Conservation (phyloP, 2,329 filamentous ascomycete genomes). For the Xenoacremonium recifei region DNA sequence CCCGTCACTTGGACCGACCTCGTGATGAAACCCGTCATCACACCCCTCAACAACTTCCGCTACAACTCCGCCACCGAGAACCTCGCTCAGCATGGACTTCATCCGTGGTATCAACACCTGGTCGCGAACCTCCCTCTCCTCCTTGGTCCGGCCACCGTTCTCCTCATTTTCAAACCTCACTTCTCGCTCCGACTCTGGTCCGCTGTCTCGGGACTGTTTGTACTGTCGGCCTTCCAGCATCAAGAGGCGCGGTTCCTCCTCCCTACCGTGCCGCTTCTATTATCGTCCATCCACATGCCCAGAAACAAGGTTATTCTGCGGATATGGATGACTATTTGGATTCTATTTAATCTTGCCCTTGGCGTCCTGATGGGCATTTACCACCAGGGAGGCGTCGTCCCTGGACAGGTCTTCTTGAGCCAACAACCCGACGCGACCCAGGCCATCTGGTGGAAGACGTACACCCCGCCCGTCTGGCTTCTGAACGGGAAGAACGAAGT, state of each 20-base stretch:
- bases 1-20: conserved; percentile 65
- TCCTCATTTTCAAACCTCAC: conserved; percentile 58
- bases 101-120: conserved; percentile 76
- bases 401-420: conserved; percentile 72
- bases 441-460: conserved; percentile 84
- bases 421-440: conserved; percentile 66
- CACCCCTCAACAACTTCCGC: conserved; percentile 72
- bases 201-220: conserved; percentile 68
- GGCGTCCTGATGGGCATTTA: conserved; percentile 77
- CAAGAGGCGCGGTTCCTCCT: conserved; percentile 79
- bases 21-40: conserved; percentile 65
- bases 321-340: conserved; percentile 62
- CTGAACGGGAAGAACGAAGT: conserved; percentile 73
- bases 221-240: conserved; percentile 73
- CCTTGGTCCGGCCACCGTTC: conserved; percentile 65
- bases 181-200: conserved; percentile 65
- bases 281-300: conserved; percentile 70
- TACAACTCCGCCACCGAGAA: conserved; percentile 73
- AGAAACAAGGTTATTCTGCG: conserved; percentile 47
- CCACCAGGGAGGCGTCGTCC: conserved; percentile 77
- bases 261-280: conserved; percentile 72
- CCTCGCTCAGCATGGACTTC: conserved; percentile 71
- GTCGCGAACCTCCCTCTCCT: conserved; percentile 68
- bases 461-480: conserved; percentile 78
- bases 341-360: conserved; percentile 66